phyloP scores from a whole-genome alignment of 2,329 filamentous ascomycete species.

The Paecilomyces variotii region DNA sequence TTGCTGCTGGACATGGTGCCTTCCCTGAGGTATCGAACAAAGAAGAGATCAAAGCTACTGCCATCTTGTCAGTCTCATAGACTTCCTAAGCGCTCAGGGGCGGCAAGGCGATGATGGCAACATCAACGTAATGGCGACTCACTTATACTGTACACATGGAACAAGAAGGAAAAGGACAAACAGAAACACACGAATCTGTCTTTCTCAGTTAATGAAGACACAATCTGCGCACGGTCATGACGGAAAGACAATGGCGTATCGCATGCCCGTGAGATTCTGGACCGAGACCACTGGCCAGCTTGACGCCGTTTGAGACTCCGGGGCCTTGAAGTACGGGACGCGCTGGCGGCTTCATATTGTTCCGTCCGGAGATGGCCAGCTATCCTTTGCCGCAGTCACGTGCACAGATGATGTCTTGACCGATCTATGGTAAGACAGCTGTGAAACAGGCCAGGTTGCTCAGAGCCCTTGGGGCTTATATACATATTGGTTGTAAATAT shows the following conservation, averaged over 20 bases:
- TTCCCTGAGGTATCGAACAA: constrained; percentile 10
- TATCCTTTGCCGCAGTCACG: constrained; percentile 4
- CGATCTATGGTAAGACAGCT: too few relatives aligned
- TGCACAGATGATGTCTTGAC: background rate
- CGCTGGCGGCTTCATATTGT: constrained; percentile 4
- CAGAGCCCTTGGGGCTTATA: too few relatives aligned
- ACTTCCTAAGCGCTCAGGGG: constrained; percentile 4
- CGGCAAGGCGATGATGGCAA: constrained; percentile 1
- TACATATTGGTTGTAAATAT: too few relatives aligned
- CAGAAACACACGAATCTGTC: background rate
- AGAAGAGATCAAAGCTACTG: constrained; percentile 1
- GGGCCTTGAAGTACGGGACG: background rate
- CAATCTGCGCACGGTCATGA: background rate
- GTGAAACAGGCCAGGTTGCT: too few relatives aligned
- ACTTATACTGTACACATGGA: constrained; percentile 9
- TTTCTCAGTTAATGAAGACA: background rate
- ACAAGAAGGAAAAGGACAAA: background rate
- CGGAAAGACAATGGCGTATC: background rate
- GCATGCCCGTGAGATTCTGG: background rate
- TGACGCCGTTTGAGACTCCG: background rate
- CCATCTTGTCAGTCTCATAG: background rate
- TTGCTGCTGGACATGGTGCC: constrained; percentile 10
- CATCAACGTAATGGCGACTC: background rate
- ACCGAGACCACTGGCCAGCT: background rate
- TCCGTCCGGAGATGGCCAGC: constrained; percentile 10